Base-by-base conservation (phyloP, 495 filamentous ascomycete species). In the Penicillium tannophilum region DNA sequence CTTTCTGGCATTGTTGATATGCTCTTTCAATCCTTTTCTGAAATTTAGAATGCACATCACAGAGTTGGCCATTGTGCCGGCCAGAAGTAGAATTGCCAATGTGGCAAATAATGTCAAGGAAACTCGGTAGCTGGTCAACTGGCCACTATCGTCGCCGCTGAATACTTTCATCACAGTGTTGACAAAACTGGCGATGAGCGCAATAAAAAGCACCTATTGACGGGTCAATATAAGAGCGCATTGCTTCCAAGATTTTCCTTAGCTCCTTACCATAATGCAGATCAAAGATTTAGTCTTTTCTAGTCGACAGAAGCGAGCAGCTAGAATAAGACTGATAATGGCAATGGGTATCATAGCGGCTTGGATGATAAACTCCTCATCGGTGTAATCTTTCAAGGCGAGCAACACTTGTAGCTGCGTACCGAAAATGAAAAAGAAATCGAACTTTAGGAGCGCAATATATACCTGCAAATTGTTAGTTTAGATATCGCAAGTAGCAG, bases 21-120 rank as follows among this genome's bases (percentile, higher is more conserved):
- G 11, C 10, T 58, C 42, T 3, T 65, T 67, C 51, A 67, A 36
- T 28, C 65, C 65, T 46, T 67, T 67, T 11, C 54, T 44, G 31
- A 67, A 67, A 26, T 65, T 65, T 14, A 61, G 14, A 20, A 67
- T 65, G 50, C 65, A 67, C 41, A 58, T n/a, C 17, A 65, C 50
- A 6, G 62, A 58, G 43, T 60, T 67, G 41, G 56, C 30, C 1
- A 67, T 8, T 5, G 65, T 65, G 14, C 52, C 19, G 10, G 3
- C 26, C 12, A 67, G 54, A 49, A 67, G 31, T 6, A 65, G 9
- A 0, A 64, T 48, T 5, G 62, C 63, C 14, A 65, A 23, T 23
- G 42, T 17, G 12, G 62, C 52, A 6, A 67, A 67, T 20, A 67
- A 28, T 2, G 62, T 65, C 35, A 67, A 42, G 14, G 65, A 67